These are phyloP conservation scores for Keithomyces neogunnii DNA, from an alignment of 2,329 filamentous ascomycete genomes.

Conservation along the genomic window DNA sequence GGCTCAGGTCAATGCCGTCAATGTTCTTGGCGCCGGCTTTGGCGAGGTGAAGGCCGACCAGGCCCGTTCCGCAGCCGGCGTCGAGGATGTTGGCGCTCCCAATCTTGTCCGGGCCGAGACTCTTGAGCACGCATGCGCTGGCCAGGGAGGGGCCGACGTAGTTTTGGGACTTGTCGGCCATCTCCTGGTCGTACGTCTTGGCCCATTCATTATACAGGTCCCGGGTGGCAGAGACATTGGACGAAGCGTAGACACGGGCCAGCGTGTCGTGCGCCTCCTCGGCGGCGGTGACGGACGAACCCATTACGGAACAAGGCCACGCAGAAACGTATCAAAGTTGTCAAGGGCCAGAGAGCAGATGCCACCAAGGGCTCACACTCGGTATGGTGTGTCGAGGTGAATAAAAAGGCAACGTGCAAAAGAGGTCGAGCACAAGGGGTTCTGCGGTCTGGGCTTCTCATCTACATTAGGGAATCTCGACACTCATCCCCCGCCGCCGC, in stretches of 20 bases:
- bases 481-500: no score
- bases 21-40: slow-evolving; percentile 34
- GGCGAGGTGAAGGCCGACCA: slow-evolving; percentile 39
- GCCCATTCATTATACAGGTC: slow-evolving; percentile 29
- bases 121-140: slow-evolving; percentile 24
- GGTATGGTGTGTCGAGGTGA: neutral
- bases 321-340: no score
- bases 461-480: no score
- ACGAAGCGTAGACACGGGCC: slow-evolving; percentile 16
- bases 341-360: no score
- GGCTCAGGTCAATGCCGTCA: slow-evolving; percentile 43
- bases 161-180: slow-evolving; percentile 27
- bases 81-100: slow-evolving; percentile 33
- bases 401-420: no score
- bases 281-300: neutral
- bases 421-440: no score
- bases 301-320: no score
- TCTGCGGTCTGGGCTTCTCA: no score
- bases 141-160: slow-evolving; percentile 32
- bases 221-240: slow-evolving; percentile 16
- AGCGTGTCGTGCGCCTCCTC: slow-evolving; percentile 18
- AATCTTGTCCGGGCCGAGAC: slow-evolving; percentile 16
- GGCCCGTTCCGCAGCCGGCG: slow-evolving; percentile 48
- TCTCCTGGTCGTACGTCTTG: slow-evolving; percentile 24
- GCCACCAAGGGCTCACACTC: no score